Evolutionary conservation across 306 rosid species (phyloP).

Genomic region (Hippophae tibetana): DNA sequence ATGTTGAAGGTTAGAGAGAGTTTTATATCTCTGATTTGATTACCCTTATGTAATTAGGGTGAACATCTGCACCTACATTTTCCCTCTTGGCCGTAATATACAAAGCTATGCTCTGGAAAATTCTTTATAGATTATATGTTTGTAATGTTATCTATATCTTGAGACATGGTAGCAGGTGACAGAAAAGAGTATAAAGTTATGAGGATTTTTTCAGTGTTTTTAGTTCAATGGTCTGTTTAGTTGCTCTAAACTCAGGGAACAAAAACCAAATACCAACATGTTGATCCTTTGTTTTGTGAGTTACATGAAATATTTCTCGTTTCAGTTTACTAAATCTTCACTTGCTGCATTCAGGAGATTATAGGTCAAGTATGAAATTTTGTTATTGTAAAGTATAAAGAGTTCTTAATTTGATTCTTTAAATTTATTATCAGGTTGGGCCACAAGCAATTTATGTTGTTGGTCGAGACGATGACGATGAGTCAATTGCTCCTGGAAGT

Average conservation of each 20-base stretch:
- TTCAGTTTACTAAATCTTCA: neutral
- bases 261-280: neutral
- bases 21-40: slow-evolving; percentile 3
- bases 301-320: neutral
- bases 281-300: neutral
- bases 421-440: slow-evolving; percentile 58
- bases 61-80: neutral
- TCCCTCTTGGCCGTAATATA: neutral
- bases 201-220: slow-evolving; percentile 12
- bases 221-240: slow-evolving; percentile 9
- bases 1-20: slow-evolving; percentile 5
- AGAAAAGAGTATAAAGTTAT: slow-evolving; percentile 11
- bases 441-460: slow-evolving; percentile 99
- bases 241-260: neutral
- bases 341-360: neutral
- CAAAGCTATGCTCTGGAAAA: slow-evolving; percentile 1
- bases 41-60: slow-evolving; percentile 9
- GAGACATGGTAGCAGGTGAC: slow-evolving; percentile 1
- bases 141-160: slow-evolving; percentile 1
- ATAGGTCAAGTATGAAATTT: neutral
- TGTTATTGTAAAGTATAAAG: slow-evolving; percentile 11
- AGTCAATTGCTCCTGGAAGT: slow-evolving; percentile 80
- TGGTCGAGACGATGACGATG: slow-evolving; percentile 95
- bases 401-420: slow-evolving; percentile 19
- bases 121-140: slow-evolving; percentile 5